Conservation (phyloP, 176 grass and related monocot species). For the Phragmites australis region DNA sequence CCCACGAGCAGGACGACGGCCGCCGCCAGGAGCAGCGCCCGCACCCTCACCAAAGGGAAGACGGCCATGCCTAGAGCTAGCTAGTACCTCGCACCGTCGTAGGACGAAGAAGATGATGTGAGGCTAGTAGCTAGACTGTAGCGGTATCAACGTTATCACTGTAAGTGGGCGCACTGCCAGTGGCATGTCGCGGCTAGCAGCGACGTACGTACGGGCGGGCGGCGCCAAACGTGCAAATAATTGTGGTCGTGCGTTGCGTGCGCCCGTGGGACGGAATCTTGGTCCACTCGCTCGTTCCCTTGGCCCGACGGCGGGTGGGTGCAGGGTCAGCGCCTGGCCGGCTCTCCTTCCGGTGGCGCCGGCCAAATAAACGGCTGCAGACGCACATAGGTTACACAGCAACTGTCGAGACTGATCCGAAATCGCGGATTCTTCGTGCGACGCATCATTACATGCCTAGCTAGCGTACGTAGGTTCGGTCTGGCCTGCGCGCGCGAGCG, state of each 20-base stretch:
- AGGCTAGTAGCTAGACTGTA: not conserved
- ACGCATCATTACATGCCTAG: not conserved
- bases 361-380: no score
- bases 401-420: not conserved
- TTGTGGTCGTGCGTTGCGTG: not conserved
- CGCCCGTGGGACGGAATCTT: not conserved
- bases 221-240: not conserved
- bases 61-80: not conserved
- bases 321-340: slow-evolving; percentile 1
- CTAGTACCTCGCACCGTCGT: not conserved
- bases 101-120: not conserved
- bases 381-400: no score
- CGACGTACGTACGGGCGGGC: not conserved
- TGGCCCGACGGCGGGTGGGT: not conserved
- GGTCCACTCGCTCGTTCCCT: no score
- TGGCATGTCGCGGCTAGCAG: not conserved
- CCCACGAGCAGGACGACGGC: not conserved
- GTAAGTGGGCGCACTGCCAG: not conserved
- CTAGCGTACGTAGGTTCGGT: not conserved
- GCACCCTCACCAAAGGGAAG: not conserved
- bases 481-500: not conserved
- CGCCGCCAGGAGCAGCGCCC: not conserved
- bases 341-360: not conserved
- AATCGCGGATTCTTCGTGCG: not conserved
- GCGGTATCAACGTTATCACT: no score